phyloP scores from a whole-genome alignment of 768 basidiomycete genomes.

The Amanita polypyramis region DNA sequence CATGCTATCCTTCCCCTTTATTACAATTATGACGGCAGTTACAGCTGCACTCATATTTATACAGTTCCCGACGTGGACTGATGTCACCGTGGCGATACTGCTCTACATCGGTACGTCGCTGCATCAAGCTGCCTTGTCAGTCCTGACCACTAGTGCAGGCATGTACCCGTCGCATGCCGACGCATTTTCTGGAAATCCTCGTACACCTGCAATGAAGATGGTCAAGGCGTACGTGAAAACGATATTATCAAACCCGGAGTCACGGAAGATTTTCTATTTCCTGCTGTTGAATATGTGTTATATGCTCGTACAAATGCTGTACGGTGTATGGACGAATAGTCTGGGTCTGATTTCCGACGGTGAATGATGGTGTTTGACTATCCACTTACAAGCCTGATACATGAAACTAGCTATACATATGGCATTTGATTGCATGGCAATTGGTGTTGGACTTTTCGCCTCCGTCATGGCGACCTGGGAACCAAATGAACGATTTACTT shows the following conservation, averaged over 20 bases:
- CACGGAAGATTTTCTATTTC: slow-evolving; percentile 95
- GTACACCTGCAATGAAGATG: slow-evolving; percentile 43
- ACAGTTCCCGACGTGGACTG: slow-evolving; percentile 47
- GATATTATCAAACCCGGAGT: slow-evolving; percentile 85
- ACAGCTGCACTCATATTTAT: slow-evolving; percentile 57
- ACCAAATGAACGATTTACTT: slow-evolving; percentile 89
- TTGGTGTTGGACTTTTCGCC: slow-evolving; percentile 89
- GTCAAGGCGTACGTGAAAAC: slow-evolving; percentile 74
- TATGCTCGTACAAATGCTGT: slow-evolving; percentile 96
- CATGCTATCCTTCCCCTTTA: slow-evolving; percentile 44
- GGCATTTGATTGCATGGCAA: slow-evolving; percentile 98
- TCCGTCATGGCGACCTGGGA: slow-evolving; percentile 99
- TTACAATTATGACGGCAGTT: slow-evolving; percentile 35
- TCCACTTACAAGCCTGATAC: slow-evolving; percentile 6
- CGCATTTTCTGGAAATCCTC: slow-evolving; percentile 29
- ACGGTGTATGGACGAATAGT: slow-evolving; percentile 96
- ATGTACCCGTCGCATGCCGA: slow-evolving; percentile 41
- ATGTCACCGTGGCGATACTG: slow-evolving; percentile 43
- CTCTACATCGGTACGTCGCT: slow-evolving; percentile 50
- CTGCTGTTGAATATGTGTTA: slow-evolving; percentile 88
- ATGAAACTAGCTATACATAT: slow-evolving; percentile 81
- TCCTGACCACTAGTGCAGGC: slow-evolving; percentile 22
- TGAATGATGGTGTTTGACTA: slow-evolving; percentile 19
- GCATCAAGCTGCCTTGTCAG: background rate
- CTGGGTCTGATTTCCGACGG: slow-evolving; percentile 95